These are phyloP conservation scores for Cerrena zonata DNA, from an alignment of 1,284 basidiomycete species.

Conservation along the genomic window DNA sequence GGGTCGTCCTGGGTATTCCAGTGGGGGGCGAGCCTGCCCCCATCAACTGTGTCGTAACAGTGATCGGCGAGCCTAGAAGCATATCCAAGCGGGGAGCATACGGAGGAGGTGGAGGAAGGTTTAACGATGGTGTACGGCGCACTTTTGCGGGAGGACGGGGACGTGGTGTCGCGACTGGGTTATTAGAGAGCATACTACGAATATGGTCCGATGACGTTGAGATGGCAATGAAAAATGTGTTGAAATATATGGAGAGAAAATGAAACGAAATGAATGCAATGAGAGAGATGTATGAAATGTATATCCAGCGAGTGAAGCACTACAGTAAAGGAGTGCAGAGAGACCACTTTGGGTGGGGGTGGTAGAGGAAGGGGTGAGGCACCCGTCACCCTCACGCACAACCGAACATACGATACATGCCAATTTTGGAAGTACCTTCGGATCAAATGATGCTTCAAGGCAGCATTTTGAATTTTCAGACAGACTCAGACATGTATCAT, in stretches of 20 bases:
- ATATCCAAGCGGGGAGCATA: slow-evolving; percentile 36
- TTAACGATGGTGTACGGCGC: slow-evolving; percentile 38
- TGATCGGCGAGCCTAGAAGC: slow-evolving; percentile 35
- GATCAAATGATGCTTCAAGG: neutral
- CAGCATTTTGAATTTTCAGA: no score
- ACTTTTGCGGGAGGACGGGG: slow-evolving; percentile 58
- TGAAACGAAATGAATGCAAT: neutral
- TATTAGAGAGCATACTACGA: slow-evolving; percentile 43
- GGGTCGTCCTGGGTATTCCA: slow-evolving; percentile 12
- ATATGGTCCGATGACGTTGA: neutral
- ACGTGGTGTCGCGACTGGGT: slow-evolving; percentile 39
- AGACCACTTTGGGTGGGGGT: neutral
- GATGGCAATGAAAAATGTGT: neutral
- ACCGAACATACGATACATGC: neutral
- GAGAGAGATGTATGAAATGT: no score
- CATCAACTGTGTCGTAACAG: slow-evolving; percentile 27
- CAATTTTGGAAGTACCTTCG: neutral
- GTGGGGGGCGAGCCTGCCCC: slow-evolving; percentile 14
- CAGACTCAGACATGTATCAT: no score
- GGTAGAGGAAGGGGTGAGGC: neutral
- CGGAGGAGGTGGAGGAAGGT: slow-evolving; percentile 46
- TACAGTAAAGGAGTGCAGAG: no score
- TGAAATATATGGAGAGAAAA: neutral
- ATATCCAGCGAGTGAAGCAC: no score
- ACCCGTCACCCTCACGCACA: neutral